Evolutionary conservation across 176 grass and related monocot species (phyloP), one percentile per base, ranked within the genome.

Genomic region (Triticum aestivum): DNA sequence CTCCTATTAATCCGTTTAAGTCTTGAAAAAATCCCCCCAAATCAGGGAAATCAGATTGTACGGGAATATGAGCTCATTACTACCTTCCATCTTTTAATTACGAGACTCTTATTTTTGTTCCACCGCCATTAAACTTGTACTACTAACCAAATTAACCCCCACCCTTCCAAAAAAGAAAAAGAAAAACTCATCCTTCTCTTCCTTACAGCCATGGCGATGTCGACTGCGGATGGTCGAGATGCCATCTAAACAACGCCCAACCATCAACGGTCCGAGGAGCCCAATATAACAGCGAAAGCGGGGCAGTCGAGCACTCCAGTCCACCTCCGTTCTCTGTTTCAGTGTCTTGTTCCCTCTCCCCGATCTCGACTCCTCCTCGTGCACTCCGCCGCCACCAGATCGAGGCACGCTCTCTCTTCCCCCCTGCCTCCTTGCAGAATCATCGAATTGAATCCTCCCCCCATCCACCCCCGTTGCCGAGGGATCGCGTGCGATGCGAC

Each of bases 351-450:
- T 32, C 47, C 49, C 32, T 33, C 75, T 8, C 9, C 18, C 39
- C 35, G 74, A 77, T 77, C n/a, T 27, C 18, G 11, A 13, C n/a
- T 41, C 2, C 10, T 66, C 83, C 77, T 80, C 52, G 66, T 72
- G 66, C 26, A 35, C 85, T 86, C 76, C 66, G 35, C 85, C 37
- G 52, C 69, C 81, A 15, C 47, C 66, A 80, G 75, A 78, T 45
- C 27, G 21, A 79, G 64, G 26, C 65, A 30, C 24, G 49, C 49
- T 27, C 49, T 8, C 18, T 12, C 24, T n/a, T 45, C 44, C 34
- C 14, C 17, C 15, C 32, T 30, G 32, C 32, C 23, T 51, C 11
- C 42, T 66, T 8, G 33, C 64, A 9, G 32, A 35, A 20, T 32
- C 33, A 52, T 32, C 33, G 14, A 70, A 17, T 15, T n/a, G 45